A percentile compares a stretch with the other conserved stretches of the same genome.
These are phyloP conservation scores for Taiozyma onychis DNA, from an alignment of 1,139 yeast species.

Conservation along the genomic window DNA sequence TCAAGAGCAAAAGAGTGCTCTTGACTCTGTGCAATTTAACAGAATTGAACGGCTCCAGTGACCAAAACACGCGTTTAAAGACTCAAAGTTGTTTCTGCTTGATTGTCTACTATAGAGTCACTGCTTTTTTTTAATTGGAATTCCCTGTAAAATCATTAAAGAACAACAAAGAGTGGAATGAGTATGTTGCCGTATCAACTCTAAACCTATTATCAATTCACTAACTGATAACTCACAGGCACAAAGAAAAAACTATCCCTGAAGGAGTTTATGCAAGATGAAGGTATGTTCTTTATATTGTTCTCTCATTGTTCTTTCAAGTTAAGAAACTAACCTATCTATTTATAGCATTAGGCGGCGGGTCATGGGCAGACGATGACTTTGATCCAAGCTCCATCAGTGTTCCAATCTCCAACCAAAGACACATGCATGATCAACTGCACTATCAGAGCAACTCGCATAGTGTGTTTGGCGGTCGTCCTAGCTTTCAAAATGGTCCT, in stretches of 20 bases:
- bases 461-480: constrained; percentile 7
- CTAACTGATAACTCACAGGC: not conserved
- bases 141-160: not conserved
- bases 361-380: constrained; percentile 56
- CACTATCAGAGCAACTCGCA: constrained; percentile 20
- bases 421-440: constrained; percentile 16
- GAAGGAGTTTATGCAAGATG: constrained; percentile 47
- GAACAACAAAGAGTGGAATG: not conserved
- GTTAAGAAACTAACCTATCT: not conserved
- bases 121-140: not conserved
- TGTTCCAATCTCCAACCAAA: constrained; percentile 31
- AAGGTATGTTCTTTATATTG: constrained; percentile 35
- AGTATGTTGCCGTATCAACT: not conserved
- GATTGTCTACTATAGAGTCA: not conserved
- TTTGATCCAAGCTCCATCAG: constrained; percentile 51
- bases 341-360: constrained; percentile 27
- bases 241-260: constrained; percentile 39
- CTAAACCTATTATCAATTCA: not conserved
- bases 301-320: not conserved
- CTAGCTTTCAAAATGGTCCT: constrained; percentile 7
- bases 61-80: not conserved
- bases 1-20: not conserved
- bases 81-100: not conserved
- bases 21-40: not conserved
- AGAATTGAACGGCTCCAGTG: not conserved